Base-by-base conservation (phyloP, 441 rosid genomes). In the Erodium trifolium region DNA sequence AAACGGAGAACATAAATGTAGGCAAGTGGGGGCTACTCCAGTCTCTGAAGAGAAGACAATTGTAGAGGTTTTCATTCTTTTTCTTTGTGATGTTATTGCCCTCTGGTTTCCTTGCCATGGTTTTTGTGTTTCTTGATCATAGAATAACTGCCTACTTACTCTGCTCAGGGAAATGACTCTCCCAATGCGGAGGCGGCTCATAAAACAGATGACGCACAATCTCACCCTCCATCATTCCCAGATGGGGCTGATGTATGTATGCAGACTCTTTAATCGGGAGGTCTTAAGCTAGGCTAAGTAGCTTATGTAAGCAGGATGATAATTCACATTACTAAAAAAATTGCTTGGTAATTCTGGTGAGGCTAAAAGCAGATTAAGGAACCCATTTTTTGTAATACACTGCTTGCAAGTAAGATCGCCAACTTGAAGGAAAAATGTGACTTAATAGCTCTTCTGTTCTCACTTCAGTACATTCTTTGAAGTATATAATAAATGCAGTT, bases 1-100 rank as follows among this genome's bases (percentile, higher is more conserved):
- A 69, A 82, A 81, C 70, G 95, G 95, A 10, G 88, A 77, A 8
- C 90, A 87, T 70, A 82, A 83, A 78, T 85, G 94, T 73, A 31
- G 70, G 12, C 51, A 45, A 45, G n/a, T 45, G 3, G 51, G n/a
- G 72, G 35, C 35, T 76, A 77, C 72, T 34, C 75, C 76, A 47
- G 68, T 31, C 60, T 4, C 73, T 68, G 83, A 70, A 37, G 86
- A 79, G 81, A 80, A 83, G 80, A 75, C 72, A 13, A 80, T 79
- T 71, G 64, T 86, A 29, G 90, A 84, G 69, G 86, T 69, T 41
- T 68, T 47, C 47, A 66, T 67, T 53, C 14, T 14, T 63, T 55
- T 12, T 39, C n/a, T 34, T 73, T 68, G 63, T 7, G 65, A 55
- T 55, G 62, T 16, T 55, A 55, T 53, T 27, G 19, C 65, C 16